These are phyloP conservation scores for Aspergillus funiculosus DNA, from an alignment of 495 filamentous ascomycete genomes.

Conservation along the genomic window DNA sequence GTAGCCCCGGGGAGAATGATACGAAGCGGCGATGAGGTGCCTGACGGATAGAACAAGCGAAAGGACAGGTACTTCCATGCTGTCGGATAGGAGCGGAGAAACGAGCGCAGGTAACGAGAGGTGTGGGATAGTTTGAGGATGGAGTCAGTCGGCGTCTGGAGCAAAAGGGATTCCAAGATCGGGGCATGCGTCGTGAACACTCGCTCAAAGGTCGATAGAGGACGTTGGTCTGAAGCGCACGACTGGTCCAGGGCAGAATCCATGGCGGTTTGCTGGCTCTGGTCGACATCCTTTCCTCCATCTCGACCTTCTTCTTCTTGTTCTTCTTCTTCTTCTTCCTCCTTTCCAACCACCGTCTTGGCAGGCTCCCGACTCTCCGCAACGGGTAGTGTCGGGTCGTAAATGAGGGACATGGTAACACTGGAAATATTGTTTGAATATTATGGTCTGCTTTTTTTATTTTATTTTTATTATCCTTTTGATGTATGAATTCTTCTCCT, in stretches of 20 bases:
- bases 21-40: slow-evolving; percentile 30
- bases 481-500: slow-evolving; percentile 3
- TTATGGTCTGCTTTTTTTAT: background rate
- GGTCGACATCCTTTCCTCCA: background rate
- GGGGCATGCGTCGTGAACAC: slow-evolving; percentile 51
- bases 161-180: slow-evolving; percentile 52
- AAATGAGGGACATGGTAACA: slow-evolving; percentile 10
- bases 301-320: no score
- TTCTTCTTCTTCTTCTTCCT: no score
- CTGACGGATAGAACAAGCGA: slow-evolving; percentile 45
- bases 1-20: slow-evolving; percentile 31
- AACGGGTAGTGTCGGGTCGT: slow-evolving; percentile 14
- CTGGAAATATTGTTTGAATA: no score
- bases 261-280: slow-evolving; percentile 23
- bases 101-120: slow-evolving; percentile 48
- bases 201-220: slow-evolving; percentile 46
- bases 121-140: slow-evolving; percentile 55
- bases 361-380: slow-evolving; percentile 9
- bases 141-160: slow-evolving; percentile 51
- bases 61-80: slow-evolving; percentile 60
- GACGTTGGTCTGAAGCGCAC: slow-evolving; percentile 25
- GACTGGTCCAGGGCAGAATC: slow-evolving; percentile 28
- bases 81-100: slow-evolving; percentile 51
- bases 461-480: slow-evolving; percentile 1
- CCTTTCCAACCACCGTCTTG: slow-evolving; percentile 16